These are phyloP conservation scores for Leccinellum rugosiceps DNA, from an alignment of 768 basidiomycete genomes.

Conservation along the genomic window DNA sequence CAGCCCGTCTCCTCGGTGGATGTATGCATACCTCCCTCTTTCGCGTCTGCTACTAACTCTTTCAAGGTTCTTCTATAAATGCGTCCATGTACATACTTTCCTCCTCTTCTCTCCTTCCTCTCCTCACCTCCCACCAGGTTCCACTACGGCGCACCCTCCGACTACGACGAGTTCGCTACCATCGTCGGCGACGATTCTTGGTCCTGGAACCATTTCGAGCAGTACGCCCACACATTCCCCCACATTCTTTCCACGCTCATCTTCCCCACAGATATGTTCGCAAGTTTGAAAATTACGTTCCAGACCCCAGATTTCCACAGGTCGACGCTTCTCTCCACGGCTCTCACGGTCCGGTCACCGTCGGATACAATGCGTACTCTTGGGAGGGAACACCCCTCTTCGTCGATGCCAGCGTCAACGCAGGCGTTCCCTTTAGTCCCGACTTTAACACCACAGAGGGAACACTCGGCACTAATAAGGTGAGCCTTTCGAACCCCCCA, in stretches of 20 bases:
- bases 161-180: slow-evolving; percentile 64
- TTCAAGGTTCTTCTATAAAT: slow-evolving; percentile 59
- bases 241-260: neutral
- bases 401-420: slow-evolving; percentile 47
- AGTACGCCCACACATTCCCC: slow-evolving; percentile 31
- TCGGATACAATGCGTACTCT: slow-evolving; percentile 54
- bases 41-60: neutral
- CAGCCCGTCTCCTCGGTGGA: slow-evolving; percentile 70
- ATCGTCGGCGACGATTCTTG: slow-evolving; percentile 54
- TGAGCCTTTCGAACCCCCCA: slow-evolving; percentile 26
- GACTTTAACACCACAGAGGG: slow-evolving; percentile 59
- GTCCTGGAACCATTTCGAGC: slow-evolving; percentile 50
- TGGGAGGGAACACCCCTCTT: slow-evolving; percentile 49
- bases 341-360: slow-evolving; percentile 50
- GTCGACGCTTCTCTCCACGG: slow-evolving; percentile 50
- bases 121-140: slow-evolving; percentile 29
- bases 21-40: slow-evolving; percentile 43
- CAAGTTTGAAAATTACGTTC: slow-evolving; percentile 62
- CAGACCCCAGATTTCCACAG: slow-evolving; percentile 46
- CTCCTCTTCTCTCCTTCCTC: neutral
- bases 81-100: slow-evolving; percentile 41
- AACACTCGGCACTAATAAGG: slow-evolving; percentile 60
- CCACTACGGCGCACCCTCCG: slow-evolving; percentile 63
- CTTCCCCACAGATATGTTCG: slow-evolving; percentile 53
- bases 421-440: slow-evolving; percentile 48